Evolutionary conservation across 495 filamentous ascomycete genomes (phyloP).

Genomic region (Tuber umbilicatum): DNA sequence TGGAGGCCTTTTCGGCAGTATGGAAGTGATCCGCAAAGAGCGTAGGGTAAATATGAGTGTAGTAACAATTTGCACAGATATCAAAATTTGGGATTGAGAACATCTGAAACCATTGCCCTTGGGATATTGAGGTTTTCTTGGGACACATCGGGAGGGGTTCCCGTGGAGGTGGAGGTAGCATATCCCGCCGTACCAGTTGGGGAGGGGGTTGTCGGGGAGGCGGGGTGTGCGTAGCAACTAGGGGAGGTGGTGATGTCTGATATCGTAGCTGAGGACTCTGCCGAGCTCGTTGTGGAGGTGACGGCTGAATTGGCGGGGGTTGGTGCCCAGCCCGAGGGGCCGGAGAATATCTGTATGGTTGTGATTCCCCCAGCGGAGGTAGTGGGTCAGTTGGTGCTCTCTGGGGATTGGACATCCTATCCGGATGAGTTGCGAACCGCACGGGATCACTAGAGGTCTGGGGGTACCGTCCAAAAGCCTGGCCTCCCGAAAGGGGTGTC

Average conservation of each 20-base stretch:
- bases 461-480: slow-evolving; percentile 18
- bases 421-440: neutral
- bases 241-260: slow-evolving; percentile 17
- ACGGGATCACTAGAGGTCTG: slow-evolving; percentile 10
- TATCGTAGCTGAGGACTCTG: slow-evolving; percentile 27
- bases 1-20: slow-evolving; percentile 20
- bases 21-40: slow-evolving; percentile 24
- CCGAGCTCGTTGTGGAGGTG: slow-evolving; percentile 11
- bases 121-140: slow-evolving; percentile 18
- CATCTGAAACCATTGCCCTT: slow-evolving; percentile 34
- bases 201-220: slow-evolving; percentile 19
- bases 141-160: slow-evolving; percentile 29
- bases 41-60: slow-evolving; percentile 23
- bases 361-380: slow-evolving; percentile 12
- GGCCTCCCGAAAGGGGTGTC: slow-evolving; percentile 9
- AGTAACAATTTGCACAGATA: slow-evolving; percentile 32
- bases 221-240: neutral
- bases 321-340: slow-evolving; percentile 19
- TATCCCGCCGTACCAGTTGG: slow-evolving; percentile 9
- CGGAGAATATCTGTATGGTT: slow-evolving; percentile 26
- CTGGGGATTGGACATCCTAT: slow-evolving; percentile 9
- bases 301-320: slow-evolving; percentile 19
- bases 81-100: slow-evolving; percentile 26
- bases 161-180: slow-evolving; percentile 19
- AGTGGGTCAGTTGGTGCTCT: slow-evolving; percentile 7